Conservation (phyloP, 148 eudicot species). For the Linanthus parryae region DNA sequence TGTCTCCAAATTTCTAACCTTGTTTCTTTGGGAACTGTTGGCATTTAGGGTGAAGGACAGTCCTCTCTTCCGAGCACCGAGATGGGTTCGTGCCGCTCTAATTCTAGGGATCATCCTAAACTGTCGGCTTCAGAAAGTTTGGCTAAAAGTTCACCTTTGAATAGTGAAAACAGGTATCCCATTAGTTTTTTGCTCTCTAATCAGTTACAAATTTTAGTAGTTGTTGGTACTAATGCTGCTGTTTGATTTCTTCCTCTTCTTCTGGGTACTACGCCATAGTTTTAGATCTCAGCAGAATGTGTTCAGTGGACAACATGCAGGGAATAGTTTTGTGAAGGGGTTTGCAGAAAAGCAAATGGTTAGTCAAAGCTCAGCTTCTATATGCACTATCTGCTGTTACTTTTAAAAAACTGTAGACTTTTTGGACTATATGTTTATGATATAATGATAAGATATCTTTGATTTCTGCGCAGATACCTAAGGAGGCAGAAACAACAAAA, state of each 20-base stretch:
- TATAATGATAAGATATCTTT: background rate
- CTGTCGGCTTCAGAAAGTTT: slow-evolving; percentile 30
- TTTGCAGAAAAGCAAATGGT: slow-evolving; percentile 32
- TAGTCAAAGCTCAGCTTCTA: slow-evolving; percentile 14
- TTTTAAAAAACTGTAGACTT: background rate
- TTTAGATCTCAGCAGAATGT: slow-evolving; percentile 56
- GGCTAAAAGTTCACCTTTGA: slow-evolving; percentile 17
- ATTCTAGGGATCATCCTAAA: slow-evolving; percentile 24
- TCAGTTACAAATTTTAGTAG: background rate
- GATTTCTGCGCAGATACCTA: slow-evolving; percentile 37
- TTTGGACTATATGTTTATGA: slow-evolving; percentile 1
- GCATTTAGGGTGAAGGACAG: slow-evolving; percentile 52
- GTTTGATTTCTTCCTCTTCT: background rate
- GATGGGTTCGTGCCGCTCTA: slow-evolving; percentile 29
- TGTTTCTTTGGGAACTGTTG: slow-evolving; percentile 3
- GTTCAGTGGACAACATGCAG: slow-evolving; percentile 27
- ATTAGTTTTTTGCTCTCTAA: background rate
- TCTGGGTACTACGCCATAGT: background rate
- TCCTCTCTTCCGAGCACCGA: slow-evolving; percentile 23
- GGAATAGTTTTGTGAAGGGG: slow-evolving; percentile 31
- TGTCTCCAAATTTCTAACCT: background rate
- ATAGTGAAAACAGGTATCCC: slow-evolving; percentile 48
- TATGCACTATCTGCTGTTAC: background rate
- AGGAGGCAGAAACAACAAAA: slow-evolving; percentile 33
- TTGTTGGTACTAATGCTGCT: background rate